phyloP scores from a whole-genome alignment of 108 stramenopile species.

The Nitzschia putrida region DNA sequence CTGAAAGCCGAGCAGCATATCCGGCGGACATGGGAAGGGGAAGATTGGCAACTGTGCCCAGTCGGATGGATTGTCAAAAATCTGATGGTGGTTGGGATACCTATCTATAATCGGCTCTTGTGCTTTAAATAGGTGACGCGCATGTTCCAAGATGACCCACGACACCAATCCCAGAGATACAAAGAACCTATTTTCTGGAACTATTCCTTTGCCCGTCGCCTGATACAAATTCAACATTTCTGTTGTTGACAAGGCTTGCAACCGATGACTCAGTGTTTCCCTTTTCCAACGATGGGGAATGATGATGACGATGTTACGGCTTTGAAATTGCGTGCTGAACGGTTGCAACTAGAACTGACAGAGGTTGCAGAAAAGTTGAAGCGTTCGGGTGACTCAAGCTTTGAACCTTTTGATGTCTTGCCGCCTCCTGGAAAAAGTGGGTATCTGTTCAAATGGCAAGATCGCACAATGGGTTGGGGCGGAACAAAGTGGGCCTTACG shows the following conservation, averaged over 20 bases:
- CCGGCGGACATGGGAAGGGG: conserved; percentile 47
- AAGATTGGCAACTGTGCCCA: not conserved
- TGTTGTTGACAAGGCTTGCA: no score
- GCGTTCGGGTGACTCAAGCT: not conserved
- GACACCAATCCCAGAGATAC: no score
- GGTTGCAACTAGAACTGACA: conserved; percentile 15
- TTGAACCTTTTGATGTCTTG: not conserved
- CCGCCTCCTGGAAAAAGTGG: conserved; percentile 44
- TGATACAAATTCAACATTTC: no score
- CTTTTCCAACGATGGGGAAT: no score
- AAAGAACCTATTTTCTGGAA: no score
- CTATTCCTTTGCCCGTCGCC: no score
- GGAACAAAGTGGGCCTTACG: conserved; percentile 81
- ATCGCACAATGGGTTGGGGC: conserved; percentile 78
- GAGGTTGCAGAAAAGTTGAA: conserved; percentile 7
- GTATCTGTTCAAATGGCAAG: conserved; percentile 82
- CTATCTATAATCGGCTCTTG: no score
- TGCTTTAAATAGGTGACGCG: no score
- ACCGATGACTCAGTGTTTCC: no score
- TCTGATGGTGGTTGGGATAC: no score
- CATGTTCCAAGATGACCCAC: no score
- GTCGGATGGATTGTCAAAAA: no score
- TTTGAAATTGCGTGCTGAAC: conserved; percentile 1
- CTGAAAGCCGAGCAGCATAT: conserved; percentile 58
- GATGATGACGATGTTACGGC: not conserved